Evolutionary conservation across 805 yeast species (phyloP), one percentile per base, ranked within the genome.

Genomic region (Zygosaccharomyces bisporus): DNA sequence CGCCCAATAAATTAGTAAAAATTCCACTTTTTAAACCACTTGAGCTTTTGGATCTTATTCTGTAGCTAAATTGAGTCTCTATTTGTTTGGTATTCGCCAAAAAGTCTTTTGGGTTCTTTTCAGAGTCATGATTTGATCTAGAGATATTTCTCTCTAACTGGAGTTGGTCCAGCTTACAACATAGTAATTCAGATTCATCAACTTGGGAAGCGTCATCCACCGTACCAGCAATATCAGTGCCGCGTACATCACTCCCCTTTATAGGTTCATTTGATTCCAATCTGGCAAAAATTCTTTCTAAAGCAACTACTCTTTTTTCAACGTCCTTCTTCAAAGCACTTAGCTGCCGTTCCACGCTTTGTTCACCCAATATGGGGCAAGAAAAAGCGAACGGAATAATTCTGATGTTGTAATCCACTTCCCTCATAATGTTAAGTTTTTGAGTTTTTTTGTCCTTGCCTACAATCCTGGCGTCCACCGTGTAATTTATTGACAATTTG

Each of bases 401-500:
- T 51, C 75, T 60, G 6, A 71, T 47, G 25, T 64, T 59, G 44
- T 67, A 68, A 27, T 67, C 70, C 16, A 54, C 56, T 31, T 68
- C 70, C 25, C 46, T 61, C 60, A 69, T 54, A 13, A 69, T 57
- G 21, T 58, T 61, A 10, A 64, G 48, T 39, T 58, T 53, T 16
- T 55, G 58, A 8, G 58, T 57, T 30, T 47, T 54, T 20, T 54
- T 46, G 43, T 70, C 68, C 43, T 74, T 69, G 17, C 77, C 81
- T 34, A 79, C 77, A 45, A 79, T 66, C 45, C 75, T 73, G 5
- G 81, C 81, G 51, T 78, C 81, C 23, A 80, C 73, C 1, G 76
- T 68, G 50, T 80, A 80, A 41, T 71, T 69, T 6, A 80, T 66
- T 48, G 81, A 75, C 19, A 61, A 31, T 43, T 69, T 69, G 3